Conservation (phyloP, 495 filamentous ascomycete genomes). For the Neurospora sp. region DNA sequence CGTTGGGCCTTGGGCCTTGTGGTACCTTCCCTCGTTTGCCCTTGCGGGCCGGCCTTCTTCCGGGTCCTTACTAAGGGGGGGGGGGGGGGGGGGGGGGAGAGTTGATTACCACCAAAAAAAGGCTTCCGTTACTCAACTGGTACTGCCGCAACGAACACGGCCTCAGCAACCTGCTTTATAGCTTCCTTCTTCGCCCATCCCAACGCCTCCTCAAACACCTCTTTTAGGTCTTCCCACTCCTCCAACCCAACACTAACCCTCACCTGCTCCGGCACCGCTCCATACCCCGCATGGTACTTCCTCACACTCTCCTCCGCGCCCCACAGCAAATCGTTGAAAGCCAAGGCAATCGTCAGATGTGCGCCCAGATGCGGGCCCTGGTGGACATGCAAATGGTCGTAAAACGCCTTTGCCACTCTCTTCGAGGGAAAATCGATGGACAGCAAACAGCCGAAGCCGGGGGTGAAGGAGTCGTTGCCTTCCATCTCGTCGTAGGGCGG, state of each 20-base stretch:
- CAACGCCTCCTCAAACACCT: constrained; percentile 24
- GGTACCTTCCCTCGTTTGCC: too few relatives aligned
- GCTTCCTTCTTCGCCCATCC: constrained; percentile 2
- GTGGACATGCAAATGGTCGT: constrained; percentile 31
- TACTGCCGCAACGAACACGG: too few relatives aligned
- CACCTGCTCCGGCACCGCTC: constrained; percentile 22
- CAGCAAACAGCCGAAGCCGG: constrained; percentile 30
- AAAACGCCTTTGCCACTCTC: constrained; percentile 24
- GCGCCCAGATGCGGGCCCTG: constrained; percentile 39
- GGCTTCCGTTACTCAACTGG: too few relatives aligned
- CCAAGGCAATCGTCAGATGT: constrained; percentile 32
- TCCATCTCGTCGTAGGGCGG: background rate
- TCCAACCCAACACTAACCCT: constrained; percentile 34
- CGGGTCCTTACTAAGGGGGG: too few relatives aligned
- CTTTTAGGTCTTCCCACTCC: constrained; percentile 14
- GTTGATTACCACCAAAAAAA: too few relatives aligned
- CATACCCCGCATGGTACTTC: constrained; percentile 19
- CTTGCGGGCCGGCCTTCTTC: too few relatives aligned
- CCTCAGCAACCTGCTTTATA: background rate
- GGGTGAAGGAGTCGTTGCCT: constrained; percentile 15
- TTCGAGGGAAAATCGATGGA: constrained; percentile 32
- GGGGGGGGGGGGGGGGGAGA: too few relatives aligned
- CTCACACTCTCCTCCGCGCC: constrained; percentile 12
- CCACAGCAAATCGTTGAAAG: constrained; percentile 31
- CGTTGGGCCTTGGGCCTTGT: too few relatives aligned